These are phyloP conservation scores for Tinospora cordifolia DNA, from an alignment of 164 flowering plant genomes.

Conservation along the genomic window DNA sequence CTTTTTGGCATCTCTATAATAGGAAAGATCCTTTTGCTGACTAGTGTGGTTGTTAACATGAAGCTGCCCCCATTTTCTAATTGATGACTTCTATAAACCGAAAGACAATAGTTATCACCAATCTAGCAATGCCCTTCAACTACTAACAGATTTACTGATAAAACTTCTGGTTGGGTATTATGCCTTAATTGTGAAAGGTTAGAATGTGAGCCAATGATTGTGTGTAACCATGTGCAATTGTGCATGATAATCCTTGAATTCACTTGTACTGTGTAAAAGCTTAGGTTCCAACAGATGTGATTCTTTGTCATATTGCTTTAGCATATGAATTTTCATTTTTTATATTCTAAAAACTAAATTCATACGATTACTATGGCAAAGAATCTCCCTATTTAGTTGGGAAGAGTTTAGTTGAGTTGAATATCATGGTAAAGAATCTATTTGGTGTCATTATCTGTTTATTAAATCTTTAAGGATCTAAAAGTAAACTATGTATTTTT, in stretches of 20 bases:
- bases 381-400: background rate
- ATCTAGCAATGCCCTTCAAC: background rate
- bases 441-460: background rate
- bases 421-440: background rate
- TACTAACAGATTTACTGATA: background rate
- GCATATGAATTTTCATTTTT: background rate
- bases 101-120: background rate
- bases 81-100: background rate
- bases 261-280: background rate
- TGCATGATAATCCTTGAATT: background rate
- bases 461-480: background rate
- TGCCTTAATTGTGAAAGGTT: background rate
- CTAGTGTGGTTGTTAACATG: background rate
- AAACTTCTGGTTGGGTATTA: background rate
- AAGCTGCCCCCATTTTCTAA: background rate
- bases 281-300: background rate
- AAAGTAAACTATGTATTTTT: background rate
- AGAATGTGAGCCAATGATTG: background rate
- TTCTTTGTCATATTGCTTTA: background rate
- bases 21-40: too few species aligned
- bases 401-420: too few species aligned
- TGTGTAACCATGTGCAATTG: background rate
- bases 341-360: background rate
- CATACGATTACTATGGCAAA: background rate
- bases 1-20: too few species aligned